These are phyloP conservation scores for Malus hybrid DNA, from an alignment of 331 rosid genomes.

Conservation along the genomic window DNA sequence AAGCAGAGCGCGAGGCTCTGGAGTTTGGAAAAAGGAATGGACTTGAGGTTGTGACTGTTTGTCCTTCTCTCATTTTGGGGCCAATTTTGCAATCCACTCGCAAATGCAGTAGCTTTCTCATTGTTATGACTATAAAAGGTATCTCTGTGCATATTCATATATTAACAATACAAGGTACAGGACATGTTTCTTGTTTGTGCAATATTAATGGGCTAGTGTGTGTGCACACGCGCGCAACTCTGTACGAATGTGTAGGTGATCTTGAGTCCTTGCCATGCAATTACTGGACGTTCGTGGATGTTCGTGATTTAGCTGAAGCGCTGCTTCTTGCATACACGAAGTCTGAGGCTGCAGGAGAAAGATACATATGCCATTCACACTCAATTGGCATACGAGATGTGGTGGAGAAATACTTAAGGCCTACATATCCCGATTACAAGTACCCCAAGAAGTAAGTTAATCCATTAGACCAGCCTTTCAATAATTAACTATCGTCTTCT, in stretches of 20 bases:
- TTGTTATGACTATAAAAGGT: slow-evolving; percentile 48
- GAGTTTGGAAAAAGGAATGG: slow-evolving; percentile 44
- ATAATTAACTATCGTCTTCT: not conserved
- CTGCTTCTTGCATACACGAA: slow-evolving; percentile 37
- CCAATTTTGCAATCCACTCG: slow-evolving; percentile 53
- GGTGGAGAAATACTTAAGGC: slow-evolving; percentile 19
- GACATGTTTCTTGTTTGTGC: not conserved
- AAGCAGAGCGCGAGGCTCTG: slow-evolving; percentile 52
- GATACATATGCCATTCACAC: slow-evolving; percentile 45
- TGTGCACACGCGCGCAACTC: no score
- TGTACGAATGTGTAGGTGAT: not conserved
- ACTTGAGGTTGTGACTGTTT: slow-evolving; percentile 40
- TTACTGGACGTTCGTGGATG: slow-evolving; percentile 30
- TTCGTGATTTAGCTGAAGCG: slow-evolving; percentile 45
- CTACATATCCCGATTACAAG: slow-evolving; percentile 2
- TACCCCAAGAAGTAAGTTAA: not conserved
- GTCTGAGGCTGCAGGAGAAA: slow-evolving; percentile 39
- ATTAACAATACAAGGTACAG: no score
- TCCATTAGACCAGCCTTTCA: not conserved
- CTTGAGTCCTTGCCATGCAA: slow-evolving; percentile 26
- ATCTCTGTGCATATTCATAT: not conserved
- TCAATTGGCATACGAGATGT: slow-evolving; percentile 18
- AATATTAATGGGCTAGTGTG: not conserved
- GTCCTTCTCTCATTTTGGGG: slow-evolving; percentile 47
- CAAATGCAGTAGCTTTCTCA: slow-evolving; percentile 40